phyloP scores from a whole-genome alignment of 176 grass and related monocot species.

The Carex scoparia region DNA sequence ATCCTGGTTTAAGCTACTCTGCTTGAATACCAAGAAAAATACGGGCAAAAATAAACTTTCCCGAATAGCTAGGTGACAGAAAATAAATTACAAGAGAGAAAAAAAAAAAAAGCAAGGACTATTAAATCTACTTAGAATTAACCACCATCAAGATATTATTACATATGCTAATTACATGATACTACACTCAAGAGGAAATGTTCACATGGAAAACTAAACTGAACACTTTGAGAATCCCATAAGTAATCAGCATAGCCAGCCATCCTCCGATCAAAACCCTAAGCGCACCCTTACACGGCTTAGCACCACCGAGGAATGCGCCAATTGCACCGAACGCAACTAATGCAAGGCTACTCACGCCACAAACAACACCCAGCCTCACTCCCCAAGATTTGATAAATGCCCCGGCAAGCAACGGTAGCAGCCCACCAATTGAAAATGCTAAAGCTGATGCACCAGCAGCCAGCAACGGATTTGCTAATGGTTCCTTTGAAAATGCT shows the following conservation, averaged over 20 bases:
- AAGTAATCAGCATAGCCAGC: conserved; percentile 80
- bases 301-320: conserved; percentile 57
- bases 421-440: conserved; percentile 56
- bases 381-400: conserved; percentile 28
- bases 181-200: conserved; percentile 18
- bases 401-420: conserved; percentile 61
- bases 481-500: conserved; percentile 49
- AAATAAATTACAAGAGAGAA: neutral
- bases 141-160: neutral
- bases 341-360: conserved; percentile 49
- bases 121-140: neutral
- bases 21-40: neutral
- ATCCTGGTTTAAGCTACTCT: too few relatives aligned
- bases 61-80: too few relatives aligned
- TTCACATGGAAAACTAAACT: conserved; percentile 42
- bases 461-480: conserved; percentile 60
- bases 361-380: conserved; percentile 50
- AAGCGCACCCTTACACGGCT: conserved; percentile 27
- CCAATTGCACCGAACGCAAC: conserved; percentile 53
- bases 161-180: neutral
- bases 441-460: conserved; percentile 74
- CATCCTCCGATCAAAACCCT: conserved; percentile 77
- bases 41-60: neutral
- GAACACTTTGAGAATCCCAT: conserved; percentile 59
- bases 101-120: neutral